Evolutionary conservation across 306 rosid genomes (phyloP).

Genomic region (Rubus parviflorus): DNA sequence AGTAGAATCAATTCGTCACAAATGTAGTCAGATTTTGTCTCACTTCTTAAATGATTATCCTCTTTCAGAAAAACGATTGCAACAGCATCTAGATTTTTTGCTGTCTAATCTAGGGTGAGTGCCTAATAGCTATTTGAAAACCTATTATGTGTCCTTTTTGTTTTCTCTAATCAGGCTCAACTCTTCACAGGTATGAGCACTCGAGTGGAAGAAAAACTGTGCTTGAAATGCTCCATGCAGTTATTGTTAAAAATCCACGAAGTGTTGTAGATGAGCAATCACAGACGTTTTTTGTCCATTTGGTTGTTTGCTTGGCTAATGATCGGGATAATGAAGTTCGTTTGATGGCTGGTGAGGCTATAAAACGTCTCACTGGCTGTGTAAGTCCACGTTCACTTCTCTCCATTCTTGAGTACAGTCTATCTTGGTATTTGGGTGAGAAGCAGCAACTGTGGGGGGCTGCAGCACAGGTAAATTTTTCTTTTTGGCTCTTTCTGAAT

Average conservation of each 20-base stretch:
- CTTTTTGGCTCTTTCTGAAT: background rate
- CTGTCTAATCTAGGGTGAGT: constrained; percentile 75
- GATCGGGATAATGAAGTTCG: constrained; percentile 75
- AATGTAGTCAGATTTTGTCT: constrained; percentile 77
- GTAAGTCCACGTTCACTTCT: constrained; percentile 50
- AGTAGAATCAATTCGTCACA: constrained; percentile 66
- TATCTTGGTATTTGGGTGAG: constrained; percentile 75
- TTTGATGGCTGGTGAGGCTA: constrained; percentile 78
- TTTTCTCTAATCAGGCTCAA: constrained; percentile 14
- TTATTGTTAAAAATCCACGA: constrained; percentile 68
- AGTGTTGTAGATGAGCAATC: constrained; percentile 74
- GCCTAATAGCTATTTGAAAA: constrained; percentile 1
- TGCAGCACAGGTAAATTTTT: constrained; percentile 76
- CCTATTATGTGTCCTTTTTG: constrained; percentile 4
- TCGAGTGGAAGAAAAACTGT: constrained; percentile 82
- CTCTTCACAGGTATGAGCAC: constrained; percentile 71
- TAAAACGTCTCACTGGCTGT: constrained; percentile 58
- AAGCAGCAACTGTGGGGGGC: constrained; percentile 73
- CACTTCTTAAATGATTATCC: constrained; percentile 80
- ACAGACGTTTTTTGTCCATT: constrained; percentile 67
- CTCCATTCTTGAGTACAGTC: constrained; percentile 61
- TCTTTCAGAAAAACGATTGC: constrained; percentile 74
- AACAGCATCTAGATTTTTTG: constrained; percentile 73
- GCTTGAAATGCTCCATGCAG: constrained; percentile 86
- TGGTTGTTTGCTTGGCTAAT: constrained; percentile 84